Base-by-base conservation (phyloP, 805 yeast genomes). In the Naumovozyma castellii region DNA sequence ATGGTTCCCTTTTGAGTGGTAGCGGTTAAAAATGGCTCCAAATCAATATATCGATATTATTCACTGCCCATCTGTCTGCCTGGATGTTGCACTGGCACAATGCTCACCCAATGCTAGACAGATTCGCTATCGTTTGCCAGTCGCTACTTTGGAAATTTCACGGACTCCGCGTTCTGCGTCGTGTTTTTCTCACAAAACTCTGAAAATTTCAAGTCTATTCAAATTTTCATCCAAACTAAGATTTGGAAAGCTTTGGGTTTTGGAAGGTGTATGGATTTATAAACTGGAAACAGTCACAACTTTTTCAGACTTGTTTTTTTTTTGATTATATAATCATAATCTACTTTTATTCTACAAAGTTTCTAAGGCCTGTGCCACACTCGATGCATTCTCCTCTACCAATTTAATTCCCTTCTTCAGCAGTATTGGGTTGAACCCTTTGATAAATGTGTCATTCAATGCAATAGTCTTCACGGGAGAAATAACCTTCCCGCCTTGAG, bases 401-500 rank as follows among this genome's bases (percentile, higher is more conserved):
- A 84, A 53, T 2, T 69, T 58, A n/a, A 78, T 66, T 20, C 84
- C 76, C 34, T 74, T 68, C 14, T 70, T 51, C 14, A 86, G 61
- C 19, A 71, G 54, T 1, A 47, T 42, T 9, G 72, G 71, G 32
- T 62, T 65, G 42, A 81, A 65, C 0, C 88, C 87, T 46, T 76
- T 77, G 37, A 75, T 68, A 34, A 57, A 56, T 1, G 55, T 45
- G 34, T 50, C 67, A 31, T 78, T 78, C 18, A 85, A 65, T 36
- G 79, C 76, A n/a, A 83, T 59, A 15, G 82, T 78, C 46, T 78
- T 71, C 3, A 87, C 66, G 1, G 97, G 95, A 0, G 94, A 72
- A 9, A 78, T 73, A 1, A 84, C 74, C 42, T 69, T 67, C n/a
- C 77, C 78, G 42, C 78, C 65, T 22, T n/a, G n/a, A n/a, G n/a